Evolutionary conservation across 2,329 filamentous ascomycete genomes (phyloP), one percentile per base, ranked within the genome.

Genomic region (Whalleya microplaca): DNA sequence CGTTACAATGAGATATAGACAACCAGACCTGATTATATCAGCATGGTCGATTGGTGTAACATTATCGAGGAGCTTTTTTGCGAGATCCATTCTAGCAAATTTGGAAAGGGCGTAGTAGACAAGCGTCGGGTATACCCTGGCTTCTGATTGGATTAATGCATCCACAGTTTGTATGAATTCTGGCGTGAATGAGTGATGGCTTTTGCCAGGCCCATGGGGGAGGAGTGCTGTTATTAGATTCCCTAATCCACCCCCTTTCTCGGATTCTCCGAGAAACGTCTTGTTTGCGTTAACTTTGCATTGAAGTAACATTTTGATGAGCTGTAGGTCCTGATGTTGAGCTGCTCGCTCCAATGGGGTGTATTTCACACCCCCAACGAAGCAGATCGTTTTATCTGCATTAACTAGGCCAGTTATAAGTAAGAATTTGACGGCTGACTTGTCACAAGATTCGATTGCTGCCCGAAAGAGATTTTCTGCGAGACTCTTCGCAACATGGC

Each of bases 381-480:
- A 47, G n/a, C 19, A 63, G 12, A 44, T 14, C 18, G 50, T 58
- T 20, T 50, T 52, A 27, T 60, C 16, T 5, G 46, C 52, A 14
- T 56, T 42, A 9, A 56, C 48, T 3, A 63, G 21, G 9, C 43
- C 2, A 2, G 43, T 51, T 29, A 51, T 2, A 3, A 63, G 50
- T 4, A 61, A 45, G 12, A 50, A 54, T 3, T 8, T 48, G 7
- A 16, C 44, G 20, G 41, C 40, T 27, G 45, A 29, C 2, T 56
- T 29, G n/a, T 55, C 53, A 2, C 47, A 48, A 1, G 60, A 47
- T 49, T 63, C 57, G 32, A 63, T 63, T 21, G 60, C 48, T 2
- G 57, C 57, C n/a, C 45, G 52, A 32, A 63, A 63, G n/a, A 61
- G 21, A 14, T 58, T 61, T 20, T 63, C 60, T 3, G 55, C 55